phyloP scores from a whole-genome alignment of 352 stramenopile genomes.

The Phytophthora ramorum region DNA sequence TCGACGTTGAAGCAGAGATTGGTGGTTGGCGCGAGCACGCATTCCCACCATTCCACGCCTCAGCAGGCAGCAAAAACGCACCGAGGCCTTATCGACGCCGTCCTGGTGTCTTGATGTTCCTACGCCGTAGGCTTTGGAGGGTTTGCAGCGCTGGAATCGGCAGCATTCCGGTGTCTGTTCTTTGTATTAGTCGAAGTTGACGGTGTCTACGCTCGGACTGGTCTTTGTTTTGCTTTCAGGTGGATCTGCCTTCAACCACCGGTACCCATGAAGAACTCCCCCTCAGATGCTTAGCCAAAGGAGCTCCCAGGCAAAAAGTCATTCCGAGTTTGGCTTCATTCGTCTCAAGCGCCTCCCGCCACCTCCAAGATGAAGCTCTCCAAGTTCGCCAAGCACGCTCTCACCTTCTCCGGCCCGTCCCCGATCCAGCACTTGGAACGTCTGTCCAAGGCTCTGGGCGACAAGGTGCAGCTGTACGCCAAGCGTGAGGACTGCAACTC shows the following conservation, averaged over 20 bases:
- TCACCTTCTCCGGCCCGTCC: constrained; percentile 43
- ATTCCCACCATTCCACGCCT: not conserved
- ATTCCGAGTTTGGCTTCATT: constrained; percentile 28
- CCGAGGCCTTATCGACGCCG: not conserved
- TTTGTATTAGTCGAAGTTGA: constrained; percentile 25
- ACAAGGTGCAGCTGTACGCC: constrained; percentile 49
- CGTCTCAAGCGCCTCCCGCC: constrained; percentile 1
- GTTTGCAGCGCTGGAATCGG: not conserved
- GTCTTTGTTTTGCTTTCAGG: constrained; percentile 31
- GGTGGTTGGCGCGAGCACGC: not conserved
- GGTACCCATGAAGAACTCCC: not conserved
- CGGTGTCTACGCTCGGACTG: constrained; percentile 8
- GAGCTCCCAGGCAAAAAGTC: constrained; percentile 3
- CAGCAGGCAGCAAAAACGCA: not conserved
- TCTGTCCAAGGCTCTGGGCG: constrained; percentile 37
- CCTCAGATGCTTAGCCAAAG: not conserved
- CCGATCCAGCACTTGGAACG: constrained; percentile 45
- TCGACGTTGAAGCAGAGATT: constrained; percentile 20
- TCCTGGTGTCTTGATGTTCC: not conserved
- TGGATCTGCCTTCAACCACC: constrained; percentile 24
- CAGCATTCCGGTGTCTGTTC: constrained; percentile 16
- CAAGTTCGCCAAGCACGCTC: constrained; percentile 44
- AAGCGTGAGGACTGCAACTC: constrained; percentile 50
- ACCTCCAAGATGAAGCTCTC: constrained; percentile 37
- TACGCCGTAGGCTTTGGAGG: no score